Evolutionary conservation across 768 basidiomycete genomes (phyloP), one percentile per base, ranked within the genome.

Genomic region (Lactifluus piperatus): DNA sequence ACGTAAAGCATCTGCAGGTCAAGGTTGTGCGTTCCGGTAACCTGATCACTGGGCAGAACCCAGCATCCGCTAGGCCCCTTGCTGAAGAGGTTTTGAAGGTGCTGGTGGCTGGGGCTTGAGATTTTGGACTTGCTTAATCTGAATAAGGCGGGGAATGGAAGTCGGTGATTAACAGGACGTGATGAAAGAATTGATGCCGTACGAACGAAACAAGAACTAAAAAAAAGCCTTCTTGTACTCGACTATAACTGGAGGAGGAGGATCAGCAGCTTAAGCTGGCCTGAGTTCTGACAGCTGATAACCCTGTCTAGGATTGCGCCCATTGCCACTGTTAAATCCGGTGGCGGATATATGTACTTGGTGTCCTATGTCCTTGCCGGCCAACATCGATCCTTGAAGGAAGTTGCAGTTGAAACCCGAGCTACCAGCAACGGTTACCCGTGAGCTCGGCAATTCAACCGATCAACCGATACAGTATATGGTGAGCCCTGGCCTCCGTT

Each of bases 11-110:
- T 29, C 26, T 43, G 20, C 44, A 71, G 65, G 56, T 68, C 41
- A 77, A 82, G 62, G 80, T 85, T 24, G 77, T 81, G 14, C 76
- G 79, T 8, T 80, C 82, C 64, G 83, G 82, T 13, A 76, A 78
- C 16, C 73, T 87, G 32, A 75, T 82, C 64, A 85, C 86, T 22
- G 88, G 88, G 8, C 87, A 88, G 69, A 91, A 91, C 71, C 87
- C 86, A 4, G 82, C 79, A 18, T 84, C 81, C 8, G 84, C 87
- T 36, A 73, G 69, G 45, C 74, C 74, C 0, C 60, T 88, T 43
- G 87, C 75, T 7, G 71, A 85, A 65, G 81, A 75, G 24, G 72
- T 88, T 63, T 74, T 82, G 63, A 74, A 81, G 64, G 77, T 77
- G 9, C 71, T 86, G 65, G 69, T 70, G 39, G 62, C 59, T 51